Base-by-base conservation (phyloP, 2,329 filamentous ascomycete genomes). In the Penicillium sp. region DNA sequence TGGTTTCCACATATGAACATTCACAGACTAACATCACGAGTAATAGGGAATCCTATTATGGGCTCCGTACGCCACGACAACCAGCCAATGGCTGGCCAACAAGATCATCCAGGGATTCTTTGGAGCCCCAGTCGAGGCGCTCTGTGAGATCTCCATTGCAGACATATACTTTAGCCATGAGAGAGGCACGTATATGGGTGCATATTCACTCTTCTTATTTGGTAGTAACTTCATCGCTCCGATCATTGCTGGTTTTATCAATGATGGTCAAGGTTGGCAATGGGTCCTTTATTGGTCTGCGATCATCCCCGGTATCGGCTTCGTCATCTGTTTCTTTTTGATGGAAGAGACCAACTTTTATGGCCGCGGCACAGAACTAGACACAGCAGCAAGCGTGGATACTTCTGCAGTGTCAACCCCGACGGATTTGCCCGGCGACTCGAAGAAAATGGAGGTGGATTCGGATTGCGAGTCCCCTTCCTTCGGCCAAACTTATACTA, bases 261-360 rank as follows among this genome's bases (percentile, higher is more conserved):
- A 69, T 32, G 71, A 78, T 37, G 70, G 69, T 1, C 68, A 72
- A 51, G 75, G 76, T 2, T 80, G 77, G 77, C 53, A 71, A 46
- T 80, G 77, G 75, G 71, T 74, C 13, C 67, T 78, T 65, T 75
- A 77, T 56, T 81, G 78, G 70, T 75, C 75, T 29, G 77, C 80
- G 4, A 81, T 84, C 25, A 73, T 83, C 54, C 63, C 28, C 28
- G 28, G 8, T 31, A 31, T 31, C 28, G 28, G 28, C 12, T 31
- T 31, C 28, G 3, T 81, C 54, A 65, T 78, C 1, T 82, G 81
- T 66, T 78, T 83, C 57, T 76, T 28, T 5, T 41, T 55, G 4
- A 31, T 31, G 10, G 52, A 54, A 46, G 56, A 55, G 28, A 53
- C 55, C 28, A 31, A 31, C 28, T 31, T 31, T 31, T 31, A 31